phyloP scores from a whole-genome alignment of 345 rosid species.

The Trapa incisa region DNA sequence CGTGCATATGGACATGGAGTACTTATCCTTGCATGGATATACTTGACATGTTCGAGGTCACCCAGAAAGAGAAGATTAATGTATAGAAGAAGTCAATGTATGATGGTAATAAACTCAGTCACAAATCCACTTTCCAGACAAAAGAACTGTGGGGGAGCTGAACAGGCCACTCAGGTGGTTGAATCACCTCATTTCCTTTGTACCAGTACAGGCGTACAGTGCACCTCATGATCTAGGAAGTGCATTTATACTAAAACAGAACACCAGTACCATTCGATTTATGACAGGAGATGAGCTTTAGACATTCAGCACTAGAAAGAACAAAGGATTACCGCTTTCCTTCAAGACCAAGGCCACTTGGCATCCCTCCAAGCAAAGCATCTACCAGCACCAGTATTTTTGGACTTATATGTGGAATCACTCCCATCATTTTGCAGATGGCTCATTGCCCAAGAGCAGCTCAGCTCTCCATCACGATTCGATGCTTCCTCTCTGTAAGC shows the following conservation, averaged over 20 bases:
- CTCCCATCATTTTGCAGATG: slow-evolving; percentile 10
- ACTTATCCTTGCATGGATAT: too few species aligned
- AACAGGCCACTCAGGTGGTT: slow-evolving; percentile 62
- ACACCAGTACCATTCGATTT: not conserved
- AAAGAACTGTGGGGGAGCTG: slow-evolving; percentile 40
- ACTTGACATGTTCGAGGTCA: too few species aligned
- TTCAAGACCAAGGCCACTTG: slow-evolving; percentile 84
- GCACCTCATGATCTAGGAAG: not conserved
- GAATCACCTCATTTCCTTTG: not conserved
- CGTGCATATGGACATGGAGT: too few species aligned
- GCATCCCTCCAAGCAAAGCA: slow-evolving; percentile 82
- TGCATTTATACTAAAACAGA: not conserved
- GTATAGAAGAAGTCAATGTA: too few species aligned
- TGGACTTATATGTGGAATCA: slow-evolving; percentile 7
- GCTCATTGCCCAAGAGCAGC: slow-evolving; percentile 24
- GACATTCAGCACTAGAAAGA: not conserved
- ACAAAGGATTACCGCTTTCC: not conserved
- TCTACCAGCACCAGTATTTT: slow-evolving; percentile 17
- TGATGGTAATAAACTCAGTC: not conserved
- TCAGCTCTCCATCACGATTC: slow-evolving; percentile 37
- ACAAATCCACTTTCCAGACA: not conserved
- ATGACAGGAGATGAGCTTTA: not conserved
- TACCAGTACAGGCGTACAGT: not conserved
- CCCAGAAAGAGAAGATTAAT: too few species aligned
- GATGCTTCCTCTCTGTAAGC: slow-evolving; percentile 50